phyloP scores from a whole-genome alignment of 371 early-diverging fungal genomes.

The Dinochytrium kinnereticum region DNA sequence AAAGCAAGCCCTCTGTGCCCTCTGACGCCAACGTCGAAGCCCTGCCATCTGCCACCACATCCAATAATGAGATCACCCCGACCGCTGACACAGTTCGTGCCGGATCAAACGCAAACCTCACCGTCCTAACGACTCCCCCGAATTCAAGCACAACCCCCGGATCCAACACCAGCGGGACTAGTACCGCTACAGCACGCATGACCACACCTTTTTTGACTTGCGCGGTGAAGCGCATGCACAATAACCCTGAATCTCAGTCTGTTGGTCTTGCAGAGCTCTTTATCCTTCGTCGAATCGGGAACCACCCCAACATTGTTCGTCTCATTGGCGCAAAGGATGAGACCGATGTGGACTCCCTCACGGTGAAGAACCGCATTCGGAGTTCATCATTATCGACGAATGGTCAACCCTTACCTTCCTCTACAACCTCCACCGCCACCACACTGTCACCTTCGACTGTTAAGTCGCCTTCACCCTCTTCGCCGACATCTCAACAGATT shows the following conservation, averaged over 20 bases:
- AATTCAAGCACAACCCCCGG: neutral
- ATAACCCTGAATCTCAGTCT: conserved; percentile 52
- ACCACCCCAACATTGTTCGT: conserved; percentile 45
- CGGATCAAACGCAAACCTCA: neutral
- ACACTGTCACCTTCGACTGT: neutral
- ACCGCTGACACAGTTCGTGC: neutral
- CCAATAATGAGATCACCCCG: neutral
- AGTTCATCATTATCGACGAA: neutral
- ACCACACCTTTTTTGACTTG: conserved; percentile 34
- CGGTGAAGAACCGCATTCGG: conserved; percentile 8
- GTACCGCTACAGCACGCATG: neutral
- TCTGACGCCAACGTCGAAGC: neutral
- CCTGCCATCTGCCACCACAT: neutral
- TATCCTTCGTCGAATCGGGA: conserved; percentile 44
- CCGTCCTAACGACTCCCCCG: neutral
- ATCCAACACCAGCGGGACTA: neutral
- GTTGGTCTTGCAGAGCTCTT: conserved; percentile 54
- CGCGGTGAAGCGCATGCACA: conserved; percentile 63
- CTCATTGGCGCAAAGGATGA: conserved; percentile 51
- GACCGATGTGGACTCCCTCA: conserved; percentile 24
- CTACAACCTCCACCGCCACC: neutral
- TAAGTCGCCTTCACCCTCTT: neutral
- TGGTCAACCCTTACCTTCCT: neutral
- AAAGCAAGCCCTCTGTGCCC: neutral
- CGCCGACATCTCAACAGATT: neutral